Percentiles rank a stretch among this genome's conserved stretches.
These are phyloP conservation scores for Blastobotrys petasosporus DNA, from an alignment of 1,139 yeast genomes.

Conservation along the genomic window DNA sequence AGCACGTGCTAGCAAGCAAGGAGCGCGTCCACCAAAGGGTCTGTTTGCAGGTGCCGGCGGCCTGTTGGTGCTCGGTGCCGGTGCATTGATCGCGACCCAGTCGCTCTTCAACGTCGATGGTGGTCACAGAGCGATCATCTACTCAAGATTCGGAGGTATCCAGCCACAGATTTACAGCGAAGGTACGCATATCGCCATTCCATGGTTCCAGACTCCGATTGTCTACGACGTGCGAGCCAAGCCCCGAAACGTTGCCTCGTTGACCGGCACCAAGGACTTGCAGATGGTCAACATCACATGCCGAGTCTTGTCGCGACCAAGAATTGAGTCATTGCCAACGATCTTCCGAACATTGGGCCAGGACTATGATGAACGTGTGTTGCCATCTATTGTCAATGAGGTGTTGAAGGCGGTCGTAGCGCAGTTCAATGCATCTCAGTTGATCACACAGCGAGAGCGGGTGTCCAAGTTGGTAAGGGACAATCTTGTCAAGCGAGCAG, in stretches of 20 bases:
- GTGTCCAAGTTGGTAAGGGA: slow-evolving; percentile 90
- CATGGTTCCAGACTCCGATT: slow-evolving; percentile 93
- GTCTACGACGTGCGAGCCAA: slow-evolving; percentile 94
- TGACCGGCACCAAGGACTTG: slow-evolving; percentile 96
- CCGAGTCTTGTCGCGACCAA: slow-evolving; percentile 90
- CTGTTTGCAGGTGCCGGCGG: slow-evolving; percentile 71
- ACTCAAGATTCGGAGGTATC: slow-evolving; percentile 83
- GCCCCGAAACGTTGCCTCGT: slow-evolving; percentile 94
- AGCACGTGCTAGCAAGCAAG: slow-evolving; percentile 42
- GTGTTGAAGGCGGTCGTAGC: slow-evolving; percentile 96
- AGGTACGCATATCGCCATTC: slow-evolving; percentile 92
- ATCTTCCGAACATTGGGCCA: slow-evolving; percentile 87
- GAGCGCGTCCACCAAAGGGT: slow-evolving; percentile 40
- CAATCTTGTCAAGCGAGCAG: slow-evolving; percentile 84
- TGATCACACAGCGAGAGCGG: slow-evolving; percentile 96
- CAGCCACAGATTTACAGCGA: slow-evolving; percentile 81
- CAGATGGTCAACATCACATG: slow-evolving; percentile 99
- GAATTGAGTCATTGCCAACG: slow-evolving; percentile 66
- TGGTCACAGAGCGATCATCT: slow-evolving; percentile 96
- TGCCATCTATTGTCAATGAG: slow-evolving; percentile 95
- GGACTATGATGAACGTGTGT: slow-evolving; percentile 93
- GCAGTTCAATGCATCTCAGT: slow-evolving; percentile 95
- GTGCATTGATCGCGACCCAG: slow-evolving; percentile 58
- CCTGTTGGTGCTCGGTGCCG: slow-evolving; percentile 64
- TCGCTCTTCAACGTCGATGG: slow-evolving; percentile 95